A percentile compares a stretch with the other conserved stretches of the same genome.
phyloP scores from a whole-genome alignment of 148 eudicot genomes.

The Persicaria tinctoria region DNA sequence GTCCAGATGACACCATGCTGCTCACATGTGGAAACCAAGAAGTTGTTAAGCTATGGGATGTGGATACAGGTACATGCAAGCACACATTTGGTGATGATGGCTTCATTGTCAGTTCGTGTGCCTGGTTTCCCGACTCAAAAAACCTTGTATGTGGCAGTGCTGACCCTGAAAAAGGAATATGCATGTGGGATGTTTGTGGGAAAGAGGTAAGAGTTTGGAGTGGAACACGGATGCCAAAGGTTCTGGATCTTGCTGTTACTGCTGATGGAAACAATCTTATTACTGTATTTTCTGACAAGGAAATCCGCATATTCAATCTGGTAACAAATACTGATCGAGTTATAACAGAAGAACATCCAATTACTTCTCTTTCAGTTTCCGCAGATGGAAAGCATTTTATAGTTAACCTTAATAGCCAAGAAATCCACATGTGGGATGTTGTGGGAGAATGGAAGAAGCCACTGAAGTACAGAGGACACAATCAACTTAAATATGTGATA shows the following conservation, averaged over 20 bases:
- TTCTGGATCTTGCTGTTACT: conserved; percentile 80
- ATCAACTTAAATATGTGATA: conserved; percentile 70
- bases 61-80: conserved; percentile 74
- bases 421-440: conserved; percentile 94
- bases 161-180: conserved; percentile 71
- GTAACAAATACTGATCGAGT: conserved; percentile 53
- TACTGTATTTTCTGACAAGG: conserved; percentile 62
- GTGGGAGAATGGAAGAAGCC: conserved; percentile 60
- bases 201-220: conserved; percentile 87
- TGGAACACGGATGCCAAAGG: conserved; percentile 84
- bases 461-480: conserved; percentile 64
- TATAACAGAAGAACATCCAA: conserved; percentile 63
- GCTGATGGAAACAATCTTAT: conserved; percentile 72
- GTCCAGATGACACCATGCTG: conserved; percentile 84
- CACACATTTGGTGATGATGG: conserved; percentile 63
- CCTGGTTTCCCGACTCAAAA: conserved; percentile 94
- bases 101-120: conserved; percentile 77
- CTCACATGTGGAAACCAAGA: conserved; percentile 86
- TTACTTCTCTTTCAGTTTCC: conserved; percentile 73
- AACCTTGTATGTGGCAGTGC: conserved; percentile 85
- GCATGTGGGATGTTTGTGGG: conserved; percentile 87
- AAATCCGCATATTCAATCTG: conserved; percentile 66
- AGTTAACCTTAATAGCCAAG: conserved; percentile 84
- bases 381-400: conserved; percentile 58
- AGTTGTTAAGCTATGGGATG: conserved; percentile 90